These are phyloP conservation scores for Fusarium nurragi DNA, from an alignment of 2,329 filamentous ascomycete species.

Conservation along the genomic window DNA sequence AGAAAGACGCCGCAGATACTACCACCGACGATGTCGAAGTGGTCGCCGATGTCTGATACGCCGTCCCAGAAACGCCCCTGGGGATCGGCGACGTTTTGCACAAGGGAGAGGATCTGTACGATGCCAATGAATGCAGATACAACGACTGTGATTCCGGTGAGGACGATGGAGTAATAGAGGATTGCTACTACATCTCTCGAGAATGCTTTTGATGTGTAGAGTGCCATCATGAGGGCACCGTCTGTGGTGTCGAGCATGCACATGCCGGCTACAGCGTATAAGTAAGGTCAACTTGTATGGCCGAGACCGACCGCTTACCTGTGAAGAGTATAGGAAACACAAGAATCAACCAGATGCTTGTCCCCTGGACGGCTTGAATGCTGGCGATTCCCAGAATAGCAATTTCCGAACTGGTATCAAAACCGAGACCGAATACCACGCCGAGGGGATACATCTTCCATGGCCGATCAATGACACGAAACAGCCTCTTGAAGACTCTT, in stretches of 20 bases:
- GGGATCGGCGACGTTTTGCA: conserved; percentile 78
- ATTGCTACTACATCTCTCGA: conserved; percentile 87
- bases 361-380: conserved; percentile 85
- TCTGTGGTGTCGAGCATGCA: conserved; percentile 93
- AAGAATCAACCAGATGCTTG: conserved; percentile 91
- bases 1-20: conserved; percentile 87
- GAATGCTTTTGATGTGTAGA: conserved; percentile 85
- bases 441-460: conserved; percentile 98
- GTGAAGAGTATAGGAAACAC: conserved; percentile 93
- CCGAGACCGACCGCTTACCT: conserved; percentile 55
- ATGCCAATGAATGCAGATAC: conserved; percentile 87
- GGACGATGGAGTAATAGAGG: conserved; percentile 89
- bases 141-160: conserved; percentile 83
- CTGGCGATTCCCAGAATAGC: conserved; percentile 90
- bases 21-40: conserved; percentile 88
- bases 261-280: conserved; percentile 75
- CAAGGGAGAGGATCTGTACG: conserved; percentile 82
- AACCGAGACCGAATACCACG: conserved; percentile 88
- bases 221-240: conserved; percentile 91
- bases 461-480: conserved; percentile 76
- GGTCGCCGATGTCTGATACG: conserved; percentile 76
- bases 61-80: conserved; percentile 89
- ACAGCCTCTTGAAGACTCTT: conserved; percentile 75
- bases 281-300: not conserved
- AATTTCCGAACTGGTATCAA: conserved; percentile 95